phyloP scores from a whole-genome alignment of 2,329 filamentous ascomycete species.

The Uncinocarpus reesii region DNA sequence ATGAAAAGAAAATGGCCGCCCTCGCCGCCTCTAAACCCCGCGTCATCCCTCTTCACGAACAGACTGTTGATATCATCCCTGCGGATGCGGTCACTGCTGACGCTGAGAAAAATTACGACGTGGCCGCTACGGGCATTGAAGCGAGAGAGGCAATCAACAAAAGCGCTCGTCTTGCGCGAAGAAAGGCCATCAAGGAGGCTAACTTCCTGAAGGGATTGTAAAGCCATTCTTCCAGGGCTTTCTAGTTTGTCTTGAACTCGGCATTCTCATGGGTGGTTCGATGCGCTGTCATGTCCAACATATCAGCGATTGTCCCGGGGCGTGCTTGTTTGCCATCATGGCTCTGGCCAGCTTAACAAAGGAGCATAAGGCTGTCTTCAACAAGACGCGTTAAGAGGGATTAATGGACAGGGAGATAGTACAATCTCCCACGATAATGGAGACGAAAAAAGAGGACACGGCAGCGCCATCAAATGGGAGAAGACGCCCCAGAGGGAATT shows the following conservation, averaged over 20 bases:
- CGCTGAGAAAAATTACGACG: constrained; percentile 22
- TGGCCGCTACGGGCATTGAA: constrained; percentile 30
- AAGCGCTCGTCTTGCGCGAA: constrained; percentile 36
- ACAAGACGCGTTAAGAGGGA: no score
- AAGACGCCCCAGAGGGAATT: no score
- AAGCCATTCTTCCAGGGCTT: not conserved
- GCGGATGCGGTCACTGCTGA: constrained; percentile 21
- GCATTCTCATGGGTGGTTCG: not conserved
- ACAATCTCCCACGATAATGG: no score
- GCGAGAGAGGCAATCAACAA: constrained; percentile 35
- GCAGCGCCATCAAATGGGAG: no score
- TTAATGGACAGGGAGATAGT: no score
- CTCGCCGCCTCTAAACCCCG: constrained; percentile 31
- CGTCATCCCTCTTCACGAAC: constrained; percentile 38
- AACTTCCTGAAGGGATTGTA: constrained; percentile 42
- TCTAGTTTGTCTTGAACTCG: not conserved
- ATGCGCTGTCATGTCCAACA: no score
- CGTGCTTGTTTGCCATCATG: no score
- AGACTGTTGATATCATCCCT: constrained; percentile 37
- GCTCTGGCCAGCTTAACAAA: no score
- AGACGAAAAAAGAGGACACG: no score
- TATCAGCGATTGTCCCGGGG: no score
- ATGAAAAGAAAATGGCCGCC: constrained; percentile 40
- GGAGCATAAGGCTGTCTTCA: no score
- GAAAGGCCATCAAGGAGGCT: constrained; percentile 38